These are phyloP conservation scores for Macrocybe gigantea DNA, from an alignment of 768 basidiomycete species.

Conservation along the genomic window DNA sequence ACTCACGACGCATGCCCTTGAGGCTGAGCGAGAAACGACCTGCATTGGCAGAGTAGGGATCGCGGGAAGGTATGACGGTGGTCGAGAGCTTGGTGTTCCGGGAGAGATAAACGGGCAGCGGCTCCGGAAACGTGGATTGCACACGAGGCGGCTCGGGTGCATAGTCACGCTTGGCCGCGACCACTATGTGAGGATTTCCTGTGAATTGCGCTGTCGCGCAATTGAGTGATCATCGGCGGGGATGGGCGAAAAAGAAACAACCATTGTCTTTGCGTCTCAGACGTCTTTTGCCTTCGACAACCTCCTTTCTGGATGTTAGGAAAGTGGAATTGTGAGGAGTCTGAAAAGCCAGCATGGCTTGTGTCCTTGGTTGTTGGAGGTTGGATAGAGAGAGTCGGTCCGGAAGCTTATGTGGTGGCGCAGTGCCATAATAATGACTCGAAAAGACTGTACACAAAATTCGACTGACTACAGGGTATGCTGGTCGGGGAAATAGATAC, in stretches of 20 bases:
- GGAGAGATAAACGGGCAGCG: constrained; percentile 64
- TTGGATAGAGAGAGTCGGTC: no score
- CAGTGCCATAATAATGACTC: no score
- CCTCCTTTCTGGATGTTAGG: constrained; percentile 20
- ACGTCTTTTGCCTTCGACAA: constrained; percentile 77
- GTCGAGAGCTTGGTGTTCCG: constrained; percentile 52
- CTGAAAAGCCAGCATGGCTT: no score
- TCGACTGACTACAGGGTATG: no score
- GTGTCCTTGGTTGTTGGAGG: no score
- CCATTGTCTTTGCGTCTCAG: constrained; percentile 73
- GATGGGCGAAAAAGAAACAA: constrained; percentile 21
- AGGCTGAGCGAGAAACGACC: constrained; percentile 74
- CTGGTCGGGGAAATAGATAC: no score
- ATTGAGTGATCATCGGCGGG: not conserved
- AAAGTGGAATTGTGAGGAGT: no score
- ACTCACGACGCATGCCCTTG: constrained; percentile 65
- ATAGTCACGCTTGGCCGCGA: constrained; percentile 57
- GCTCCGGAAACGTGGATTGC: constrained; percentile 66
- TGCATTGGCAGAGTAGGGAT: constrained; percentile 56
- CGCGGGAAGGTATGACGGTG: constrained; percentile 29
- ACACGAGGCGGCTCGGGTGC: constrained; percentile 34
- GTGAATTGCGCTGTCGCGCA: constrained; percentile 54
- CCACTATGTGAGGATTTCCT: constrained; percentile 66
- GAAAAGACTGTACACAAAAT: no score
- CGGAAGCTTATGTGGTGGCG: no score